phyloP scores from a whole-genome alignment of 805 yeast species.

The Komagataella populi region DNA sequence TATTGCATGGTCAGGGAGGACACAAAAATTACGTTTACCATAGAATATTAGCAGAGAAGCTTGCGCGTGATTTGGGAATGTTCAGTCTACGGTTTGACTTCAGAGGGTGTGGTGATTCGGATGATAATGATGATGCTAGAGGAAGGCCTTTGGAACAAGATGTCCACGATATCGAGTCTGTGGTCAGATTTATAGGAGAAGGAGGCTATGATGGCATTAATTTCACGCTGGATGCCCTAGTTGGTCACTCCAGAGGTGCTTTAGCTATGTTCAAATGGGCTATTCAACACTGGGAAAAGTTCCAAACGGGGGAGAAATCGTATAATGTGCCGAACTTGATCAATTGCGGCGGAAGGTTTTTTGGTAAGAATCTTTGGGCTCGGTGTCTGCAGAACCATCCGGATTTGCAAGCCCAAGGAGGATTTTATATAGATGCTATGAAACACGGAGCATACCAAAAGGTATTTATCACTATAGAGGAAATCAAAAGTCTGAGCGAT shows the following conservation, averaged over 20 bases:
- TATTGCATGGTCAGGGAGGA: constrained; percentile 80
- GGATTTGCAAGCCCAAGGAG: constrained; percentile 25
- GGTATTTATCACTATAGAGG: constrained; percentile 31
- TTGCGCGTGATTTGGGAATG: constrained; percentile 48
- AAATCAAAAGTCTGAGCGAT: constrained; percentile 33
- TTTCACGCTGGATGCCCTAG: constrained; percentile 39
- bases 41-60: constrained; percentile 38
- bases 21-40: constrained; percentile 75
- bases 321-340: constrained; percentile 50
- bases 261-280: constrained; percentile 70
- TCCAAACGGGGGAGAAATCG: constrained; percentile 15
- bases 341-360: constrained; percentile 63
- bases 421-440: constrained; percentile 24
- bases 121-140: constrained; percentile 21
- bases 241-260: constrained; percentile 75
- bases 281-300: constrained; percentile 23
- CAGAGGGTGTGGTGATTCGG: constrained; percentile 74
- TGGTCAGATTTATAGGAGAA: constrained; percentile 19
- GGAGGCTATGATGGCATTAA: constrained; percentile 19
- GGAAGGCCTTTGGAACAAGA: constrained; percentile 59
- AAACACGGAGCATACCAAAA: constrained; percentile 35
- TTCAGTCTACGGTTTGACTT: constrained; percentile 71
- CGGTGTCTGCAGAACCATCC: constrained; percentile 21
- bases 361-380: constrained; percentile 29
- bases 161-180: constrained; percentile 46